phyloP scores from a whole-genome alignment of 192 early-diverging fungal species.

The Kappamyces sp. region DNA sequence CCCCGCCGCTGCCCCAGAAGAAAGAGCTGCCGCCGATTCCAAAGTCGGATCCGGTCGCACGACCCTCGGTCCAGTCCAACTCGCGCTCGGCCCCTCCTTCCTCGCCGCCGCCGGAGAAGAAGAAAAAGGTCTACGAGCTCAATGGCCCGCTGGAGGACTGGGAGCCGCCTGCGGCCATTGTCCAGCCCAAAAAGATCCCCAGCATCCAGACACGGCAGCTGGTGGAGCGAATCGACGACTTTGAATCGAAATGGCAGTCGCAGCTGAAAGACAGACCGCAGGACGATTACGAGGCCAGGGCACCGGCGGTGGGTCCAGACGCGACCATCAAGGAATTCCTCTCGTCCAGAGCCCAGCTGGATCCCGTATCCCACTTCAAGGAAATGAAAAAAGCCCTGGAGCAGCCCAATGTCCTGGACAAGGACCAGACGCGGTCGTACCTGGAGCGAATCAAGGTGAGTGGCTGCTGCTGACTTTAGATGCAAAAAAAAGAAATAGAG shows the following conservation, averaged over 20 bases:
- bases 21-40: conserved; percentile 12
- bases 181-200: too few species aligned
- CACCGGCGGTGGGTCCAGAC: conserved; percentile 11
- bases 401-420: not conserved
- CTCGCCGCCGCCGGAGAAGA: too few species aligned
- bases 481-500: conserved; percentile 45
- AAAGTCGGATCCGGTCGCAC: not conserved
- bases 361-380: conserved; percentile 35
- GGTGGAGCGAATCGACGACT: too few species aligned
- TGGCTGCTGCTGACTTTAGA: conserved; percentile 16
- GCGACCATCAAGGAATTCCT: conserved; percentile 32
- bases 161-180: too few species aligned
- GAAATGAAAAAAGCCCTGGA: conserved; percentile 8
- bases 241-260: too few species aligned
- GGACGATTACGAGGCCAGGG: too few species aligned
- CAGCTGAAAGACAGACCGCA: too few species aligned
- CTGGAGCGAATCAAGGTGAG: conserved; percentile 41
- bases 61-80: too few species aligned
- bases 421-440: conserved; percentile 31
- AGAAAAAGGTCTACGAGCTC: too few species aligned
- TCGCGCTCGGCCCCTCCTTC: too few species aligned
- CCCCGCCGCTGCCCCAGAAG: not conserved
- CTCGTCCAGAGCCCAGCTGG: conserved; percentile 23
- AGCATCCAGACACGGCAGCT: too few species aligned
- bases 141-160: too few species aligned